Evolutionary conservation across 2,329 filamentous ascomycete genomes (phyloP).

Genomic region (Ophiocordyceps unilateralis): DNA sequence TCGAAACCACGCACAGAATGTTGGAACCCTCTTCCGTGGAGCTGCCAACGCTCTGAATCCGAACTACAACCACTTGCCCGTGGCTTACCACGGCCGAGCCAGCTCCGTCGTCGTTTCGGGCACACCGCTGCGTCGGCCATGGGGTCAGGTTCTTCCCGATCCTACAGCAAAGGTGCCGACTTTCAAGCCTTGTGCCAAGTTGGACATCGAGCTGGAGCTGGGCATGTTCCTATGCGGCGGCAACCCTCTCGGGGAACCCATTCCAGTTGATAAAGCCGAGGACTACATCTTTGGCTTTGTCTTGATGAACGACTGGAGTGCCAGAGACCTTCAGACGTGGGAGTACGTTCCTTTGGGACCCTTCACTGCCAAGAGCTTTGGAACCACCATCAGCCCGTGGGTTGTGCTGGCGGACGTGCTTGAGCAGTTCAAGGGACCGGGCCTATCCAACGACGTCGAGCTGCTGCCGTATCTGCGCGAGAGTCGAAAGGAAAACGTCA

Average conservation of each 20-base stretch:
- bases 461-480: constrained; percentile 37
- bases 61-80: constrained; percentile 66
- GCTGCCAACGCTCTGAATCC: constrained; percentile 61
- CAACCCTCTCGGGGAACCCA: constrained; percentile 47
- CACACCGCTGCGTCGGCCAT: constrained; percentile 53
- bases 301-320: constrained; percentile 47
- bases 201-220: constrained; percentile 67
- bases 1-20: constrained; percentile 54
- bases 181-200: constrained; percentile 11
- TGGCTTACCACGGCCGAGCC: constrained; percentile 66
- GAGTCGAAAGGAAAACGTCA: constrained; percentile 17
- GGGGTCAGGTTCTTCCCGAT: constrained; percentile 57
- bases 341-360: constrained; percentile 47
- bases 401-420: constrained; percentile 45
- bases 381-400: constrained; percentile 44
- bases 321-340: constrained; percentile 42
- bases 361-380: constrained; percentile 44
- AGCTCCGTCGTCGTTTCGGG: constrained; percentile 61
- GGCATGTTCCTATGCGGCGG: constrained; percentile 55
- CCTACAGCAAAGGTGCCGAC: constrained; percentile 29
- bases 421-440: constrained; percentile 9
- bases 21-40: constrained; percentile 58
- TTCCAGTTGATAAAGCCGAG: constrained; percentile 47
- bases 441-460: constrained; percentile 15
- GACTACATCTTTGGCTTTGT: constrained; percentile 55